Evolutionary conservation across 352 stramenopile species (phyloP).

Genomic region (Phytophthora aleatoria): DNA sequence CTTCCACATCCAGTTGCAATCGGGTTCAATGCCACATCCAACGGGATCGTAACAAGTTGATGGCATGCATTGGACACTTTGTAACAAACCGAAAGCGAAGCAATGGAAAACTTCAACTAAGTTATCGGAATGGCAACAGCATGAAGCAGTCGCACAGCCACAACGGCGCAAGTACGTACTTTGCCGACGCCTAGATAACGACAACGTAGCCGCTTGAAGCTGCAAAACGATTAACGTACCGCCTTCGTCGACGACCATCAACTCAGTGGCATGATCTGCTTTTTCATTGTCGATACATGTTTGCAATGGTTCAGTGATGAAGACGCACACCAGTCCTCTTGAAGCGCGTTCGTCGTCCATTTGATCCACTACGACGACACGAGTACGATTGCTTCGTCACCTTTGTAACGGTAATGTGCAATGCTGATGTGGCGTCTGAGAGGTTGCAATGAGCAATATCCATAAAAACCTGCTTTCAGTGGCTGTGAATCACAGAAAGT

Average conservation of each 20-base stretch:
- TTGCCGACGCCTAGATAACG: background rate
- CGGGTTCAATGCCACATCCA: slow-evolving; percentile 20
- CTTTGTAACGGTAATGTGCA: background rate
- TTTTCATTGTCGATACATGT: background rate
- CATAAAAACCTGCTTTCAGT: no score
- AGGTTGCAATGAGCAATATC: background rate
- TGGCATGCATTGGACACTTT: slow-evolving; percentile 13
- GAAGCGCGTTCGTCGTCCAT: background rate
- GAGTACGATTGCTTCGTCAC: background rate
- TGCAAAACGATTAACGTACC: background rate
- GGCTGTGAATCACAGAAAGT: no score
- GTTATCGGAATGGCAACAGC: background rate
- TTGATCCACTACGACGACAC: background rate
- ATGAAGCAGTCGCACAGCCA: background rate
- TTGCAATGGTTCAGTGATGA: background rate
- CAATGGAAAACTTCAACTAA: background rate
- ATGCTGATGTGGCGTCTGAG: background rate
- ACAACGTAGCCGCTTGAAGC: slow-evolving; percentile 4
- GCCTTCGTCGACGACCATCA: background rate
- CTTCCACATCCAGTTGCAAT: slow-evolving; percentile 21
- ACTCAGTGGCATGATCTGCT: background rate
- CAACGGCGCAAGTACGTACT: background rate
- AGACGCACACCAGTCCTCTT: background rate
- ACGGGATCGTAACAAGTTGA: slow-evolving; percentile 22
- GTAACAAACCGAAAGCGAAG: background rate